Percentiles rank a stretch among this genome's conserved stretches.
These are phyloP conservation scores for Coniosporium uncinatum DNA, from an alignment of 2,329 filamentous ascomycete genomes.

Conservation along the genomic window DNA sequence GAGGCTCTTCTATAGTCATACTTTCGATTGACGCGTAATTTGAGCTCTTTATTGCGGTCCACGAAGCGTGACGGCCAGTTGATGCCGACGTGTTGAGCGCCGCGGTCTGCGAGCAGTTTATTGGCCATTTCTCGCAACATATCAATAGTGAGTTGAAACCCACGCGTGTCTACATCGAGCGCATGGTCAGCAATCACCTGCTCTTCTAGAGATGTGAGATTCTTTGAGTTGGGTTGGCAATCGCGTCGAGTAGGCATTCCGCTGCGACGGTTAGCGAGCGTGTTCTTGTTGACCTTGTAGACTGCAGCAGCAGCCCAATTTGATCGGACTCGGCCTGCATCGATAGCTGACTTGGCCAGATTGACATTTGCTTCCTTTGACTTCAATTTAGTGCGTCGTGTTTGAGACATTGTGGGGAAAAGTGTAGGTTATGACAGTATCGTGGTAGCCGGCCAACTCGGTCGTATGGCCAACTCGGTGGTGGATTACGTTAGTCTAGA, in stretches of 20 bases:
- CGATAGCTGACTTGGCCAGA: background rate
- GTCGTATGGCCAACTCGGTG: background rate
- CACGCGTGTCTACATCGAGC: background rate
- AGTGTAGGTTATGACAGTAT: background rate
- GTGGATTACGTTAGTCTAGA: constrained; percentile 2
- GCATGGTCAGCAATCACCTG: background rate
- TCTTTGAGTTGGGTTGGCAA: background rate
- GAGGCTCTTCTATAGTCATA: constrained; percentile 1
- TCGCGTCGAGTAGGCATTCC: background rate
- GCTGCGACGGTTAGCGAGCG: background rate
- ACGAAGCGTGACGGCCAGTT: constrained; percentile 3
- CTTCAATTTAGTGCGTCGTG: background rate
- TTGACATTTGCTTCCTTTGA: background rate
- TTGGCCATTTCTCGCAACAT: background rate
- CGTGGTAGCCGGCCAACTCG: background rate
- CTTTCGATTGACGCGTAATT: constrained; percentile 2
- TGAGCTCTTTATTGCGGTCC: background rate
- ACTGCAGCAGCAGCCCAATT: background rate
- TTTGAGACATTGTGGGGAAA: background rate
- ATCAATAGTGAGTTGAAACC: background rate
- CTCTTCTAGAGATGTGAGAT: background rate
- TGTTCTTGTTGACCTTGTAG: background rate
- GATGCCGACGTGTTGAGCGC: background rate
- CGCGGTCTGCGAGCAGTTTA: background rate
- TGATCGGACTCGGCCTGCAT: background rate